Evolutionary conservation across 2,329 filamentous ascomycete genomes (phyloP), one percentile per base, ranked within the genome.

Genomic region (Setomelanomma holmii): DNA sequence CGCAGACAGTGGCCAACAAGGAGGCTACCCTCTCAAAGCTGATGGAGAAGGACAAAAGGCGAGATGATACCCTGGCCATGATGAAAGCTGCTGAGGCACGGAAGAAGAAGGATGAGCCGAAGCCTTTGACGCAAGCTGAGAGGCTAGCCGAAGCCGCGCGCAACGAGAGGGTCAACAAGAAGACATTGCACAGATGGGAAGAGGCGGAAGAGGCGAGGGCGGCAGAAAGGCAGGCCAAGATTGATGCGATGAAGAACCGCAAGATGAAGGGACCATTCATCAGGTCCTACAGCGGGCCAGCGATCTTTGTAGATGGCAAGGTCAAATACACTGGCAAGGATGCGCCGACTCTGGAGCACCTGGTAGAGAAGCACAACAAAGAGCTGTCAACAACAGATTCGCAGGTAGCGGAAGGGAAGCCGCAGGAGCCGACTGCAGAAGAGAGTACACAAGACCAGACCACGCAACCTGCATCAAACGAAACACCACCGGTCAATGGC

Each of bases 111-210:
- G 78, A 86, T 58, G 91, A 91, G 75, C 90, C 90, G 48, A 89
- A 89, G 52, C 84, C 89, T 22, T 86, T 96, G 85, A 96, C 92
- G 5, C 93, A 97, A 75, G 91, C 86, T 39, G 88, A 98, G 72
- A 85, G 92, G 33, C 81, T 97, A 22, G 87, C 86, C 22, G 91
- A 96, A 75, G 93, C 93, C 1, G 90, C 88, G 16, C 79, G 87
- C 45, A 88, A 96, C 5, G 95, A 98, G 75, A 89, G 89, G 74
- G 82, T 88, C 65, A 97, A 99, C 74, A 85, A 89, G 63, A 96
- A 91, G 81, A 98, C 89, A 74, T 78, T 96, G 68, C 97, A 93
- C 69, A 84, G 91, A 49, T 98, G 93, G 93, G 93, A 98, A 74
- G 89, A 91, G 73, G 90, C 91, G 5, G 95, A 99, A 77, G 92